These are phyloP conservation scores for Chamaecrista fasciculata DNA, from an alignment of 306 rosid genomes.

Conservation along the genomic window DNA sequence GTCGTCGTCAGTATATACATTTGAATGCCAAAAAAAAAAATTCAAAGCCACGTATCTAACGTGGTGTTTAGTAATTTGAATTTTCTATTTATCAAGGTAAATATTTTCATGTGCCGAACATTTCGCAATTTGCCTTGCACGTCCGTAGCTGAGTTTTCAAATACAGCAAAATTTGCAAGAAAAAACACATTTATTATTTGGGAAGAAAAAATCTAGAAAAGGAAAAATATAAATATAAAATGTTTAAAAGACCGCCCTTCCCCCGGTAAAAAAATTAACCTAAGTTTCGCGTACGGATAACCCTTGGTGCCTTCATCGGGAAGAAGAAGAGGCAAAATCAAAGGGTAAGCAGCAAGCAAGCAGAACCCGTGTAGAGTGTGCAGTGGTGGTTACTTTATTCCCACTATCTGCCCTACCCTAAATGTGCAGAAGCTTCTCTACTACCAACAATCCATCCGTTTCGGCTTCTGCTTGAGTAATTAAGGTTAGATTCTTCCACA, in stretches of 20 bases:
- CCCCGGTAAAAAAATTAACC: neutral
- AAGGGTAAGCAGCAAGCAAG: neutral
- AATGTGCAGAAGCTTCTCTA: neutral
- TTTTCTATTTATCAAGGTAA: neutral
- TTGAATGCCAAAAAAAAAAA: too few relatives aligned
- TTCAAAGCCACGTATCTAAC: too few relatives aligned
- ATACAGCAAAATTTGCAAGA: neutral
- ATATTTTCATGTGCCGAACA: neutral
- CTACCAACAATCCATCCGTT: neutral
- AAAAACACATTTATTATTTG: neutral
- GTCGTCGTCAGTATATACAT: too few relatives aligned
- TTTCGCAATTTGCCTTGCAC: neutral
- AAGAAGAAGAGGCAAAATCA: neutral
- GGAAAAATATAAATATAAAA: too few relatives aligned
- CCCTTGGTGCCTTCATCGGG: neutral
- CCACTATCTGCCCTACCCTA: neutral
- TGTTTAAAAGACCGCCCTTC: neutral
- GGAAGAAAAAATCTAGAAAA: neutral
- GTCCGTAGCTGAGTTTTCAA: neutral
- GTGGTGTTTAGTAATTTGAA: too few relatives aligned
- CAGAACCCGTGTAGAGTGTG: too few relatives aligned
- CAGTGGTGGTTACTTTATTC: neutral
- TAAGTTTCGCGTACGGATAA: neutral
- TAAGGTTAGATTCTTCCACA: neutral
- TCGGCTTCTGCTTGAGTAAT: neutral